Evolutionary conservation across 352 stramenopile species (phyloP), one percentile per base, ranked within the genome.

Genomic region (Peronospora belbahrii): DNA sequence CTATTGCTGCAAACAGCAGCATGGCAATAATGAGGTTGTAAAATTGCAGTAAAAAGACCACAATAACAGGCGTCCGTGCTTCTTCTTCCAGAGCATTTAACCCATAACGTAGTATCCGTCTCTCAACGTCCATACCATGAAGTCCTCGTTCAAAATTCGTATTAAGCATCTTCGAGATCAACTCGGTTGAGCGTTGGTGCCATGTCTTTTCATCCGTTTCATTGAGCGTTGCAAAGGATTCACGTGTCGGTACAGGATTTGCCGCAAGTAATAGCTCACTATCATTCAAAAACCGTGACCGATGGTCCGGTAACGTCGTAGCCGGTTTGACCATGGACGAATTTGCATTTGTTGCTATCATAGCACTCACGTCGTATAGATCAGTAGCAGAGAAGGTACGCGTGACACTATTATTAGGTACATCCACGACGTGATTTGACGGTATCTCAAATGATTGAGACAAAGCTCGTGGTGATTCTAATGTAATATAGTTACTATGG

Each of bases 21-120:
- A 89, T 65, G 9, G 36, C 46, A 38, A 87, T 83, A 46, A 89
- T 87, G 20, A 89, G 50, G 34, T 89, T 89, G 67, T 84, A 87
- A 56, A 89, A 87, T 42, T 89, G 78, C 17, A 87, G 52, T 2
- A 86, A 15, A 35, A 89, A 87, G 7, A 82, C 52, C 30, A 86
- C 73, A 31, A 66, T 51, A n/a, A 89, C 39, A 0, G 75, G 75
- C 6, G 75, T 70, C 13, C 57, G 67, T 4, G 67, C 56, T 20
- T 88, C 78, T 45, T 85, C 59, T 1, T 89, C 73, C n/a, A 89
- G 62, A 22, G 42, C 48, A 40, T 89, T 89, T 18, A 43, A 15
- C 4, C 78, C 78, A 37, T 82, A 68, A 24, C 72, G 60, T 7
- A 61, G 40, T 25, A 81, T 22, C 9, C 70, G 69, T 4, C 40